Conservation (phyloP, 768 basidiomycete species). For the Termitomyces eurrhizus region DNA sequence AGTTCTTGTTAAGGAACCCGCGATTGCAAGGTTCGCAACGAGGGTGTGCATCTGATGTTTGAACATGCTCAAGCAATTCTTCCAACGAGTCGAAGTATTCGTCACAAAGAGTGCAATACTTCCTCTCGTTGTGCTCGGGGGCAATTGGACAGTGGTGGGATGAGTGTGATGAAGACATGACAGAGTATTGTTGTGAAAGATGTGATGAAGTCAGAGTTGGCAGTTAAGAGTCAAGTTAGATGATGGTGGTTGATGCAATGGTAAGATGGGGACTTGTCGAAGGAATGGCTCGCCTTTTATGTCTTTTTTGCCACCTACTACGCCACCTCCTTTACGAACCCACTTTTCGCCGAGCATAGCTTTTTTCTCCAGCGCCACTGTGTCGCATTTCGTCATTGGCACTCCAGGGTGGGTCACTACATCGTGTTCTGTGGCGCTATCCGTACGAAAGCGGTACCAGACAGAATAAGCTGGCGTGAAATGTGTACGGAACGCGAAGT, state of each 20-base stretch:
- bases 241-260: constrained; percentile 7
- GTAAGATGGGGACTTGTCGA: background rate
- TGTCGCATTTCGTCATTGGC: background rate
- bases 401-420: background rate
- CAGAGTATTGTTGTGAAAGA: too few relatives aligned
- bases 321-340: constrained; percentile 9
- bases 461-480: background rate
- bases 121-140: background rate
- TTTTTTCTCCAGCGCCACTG: background rate
- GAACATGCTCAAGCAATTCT: background rate
- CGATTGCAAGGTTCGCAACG: constrained; percentile 6
- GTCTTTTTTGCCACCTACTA: constrained; percentile 10
- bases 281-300: constrained; percentile 3
- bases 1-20: constrained; percentile 10
- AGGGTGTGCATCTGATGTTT: constrained; percentile 5
- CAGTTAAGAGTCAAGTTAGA: constrained; percentile 1
- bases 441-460: background rate
- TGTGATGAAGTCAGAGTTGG: background rate
- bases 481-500: background rate
- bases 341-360: background rate
- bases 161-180: background rate
- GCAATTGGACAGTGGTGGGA: background rate
- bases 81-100: background rate
- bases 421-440: background rate
- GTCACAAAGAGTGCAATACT: constrained; percentile 6